These are phyloP conservation scores for Sugiyamaella sp. DNA, from an alignment of 1,139 yeast species.

Conservation along the genomic window DNA sequence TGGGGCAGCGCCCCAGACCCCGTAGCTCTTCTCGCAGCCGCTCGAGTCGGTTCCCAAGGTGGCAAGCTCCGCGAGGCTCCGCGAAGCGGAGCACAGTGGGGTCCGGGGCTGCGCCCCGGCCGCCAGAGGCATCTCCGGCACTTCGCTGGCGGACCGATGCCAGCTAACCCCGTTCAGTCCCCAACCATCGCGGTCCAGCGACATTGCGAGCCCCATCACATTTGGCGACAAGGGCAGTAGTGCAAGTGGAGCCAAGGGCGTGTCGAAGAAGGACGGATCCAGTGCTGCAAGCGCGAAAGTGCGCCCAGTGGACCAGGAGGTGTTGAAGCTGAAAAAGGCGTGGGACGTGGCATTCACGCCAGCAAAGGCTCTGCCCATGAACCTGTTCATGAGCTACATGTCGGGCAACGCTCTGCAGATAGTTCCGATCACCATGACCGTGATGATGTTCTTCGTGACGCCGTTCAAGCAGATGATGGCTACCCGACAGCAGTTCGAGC, in stretches of 20 bases:
- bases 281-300: slow-evolving; percentile 1
- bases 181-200: slow-evolving; percentile 2
- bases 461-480: slow-evolving; percentile 74
- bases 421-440: slow-evolving; percentile 88
- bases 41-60: too few species aligned
- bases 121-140: neutral
- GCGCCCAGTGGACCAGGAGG: slow-evolving; percentile 30
- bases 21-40: too few species aligned
- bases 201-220: neutral
- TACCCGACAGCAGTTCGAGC: slow-evolving; percentile 51
- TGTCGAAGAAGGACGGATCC: neutral
- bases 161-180: slow-evolving; percentile 7
- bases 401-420: slow-evolving; percentile 89
- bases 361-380: slow-evolving; percentile 86
- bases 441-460: slow-evolving; percentile 71
- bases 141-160: neutral
- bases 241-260: neutral
- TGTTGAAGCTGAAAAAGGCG: slow-evolving; percentile 54
- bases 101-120: too few species aligned
- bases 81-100: too few species aligned
- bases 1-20: too few species aligned
- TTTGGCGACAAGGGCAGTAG: neutral
- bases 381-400: slow-evolving; percentile 87
- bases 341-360: slow-evolving; percentile 89
- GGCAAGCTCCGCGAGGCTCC: too few species aligned